Conservation (phyloP, 176 grass and related monocot genomes). For the Neostapfia colusana region DNA sequence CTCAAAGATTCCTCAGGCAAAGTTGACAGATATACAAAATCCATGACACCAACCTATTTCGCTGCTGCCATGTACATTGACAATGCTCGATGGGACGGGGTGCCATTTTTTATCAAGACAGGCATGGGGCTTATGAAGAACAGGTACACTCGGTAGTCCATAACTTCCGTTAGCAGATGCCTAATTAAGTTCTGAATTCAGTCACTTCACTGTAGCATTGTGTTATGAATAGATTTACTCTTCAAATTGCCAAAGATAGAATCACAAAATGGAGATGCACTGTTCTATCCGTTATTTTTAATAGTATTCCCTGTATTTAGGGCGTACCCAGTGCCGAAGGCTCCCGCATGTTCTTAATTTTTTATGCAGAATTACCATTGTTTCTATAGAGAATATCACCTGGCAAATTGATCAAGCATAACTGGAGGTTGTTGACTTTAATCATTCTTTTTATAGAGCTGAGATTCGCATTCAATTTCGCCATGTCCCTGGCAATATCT, state of each 20-base stretch:
- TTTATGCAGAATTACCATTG: not conserved
- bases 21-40: conserved; percentile 69
- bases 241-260: conserved; percentile 13
- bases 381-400: not conserved
- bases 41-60: conserved; percentile 82
- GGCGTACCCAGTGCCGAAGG: not conserved
- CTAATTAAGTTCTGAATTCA: conserved; percentile 17
- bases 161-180: conserved; percentile 7
- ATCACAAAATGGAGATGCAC: not conserved
- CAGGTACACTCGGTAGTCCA: conserved; percentile 46
- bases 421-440: not conserved
- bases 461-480: conserved; percentile 97
- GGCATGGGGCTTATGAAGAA: conserved; percentile 87
- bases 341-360: not conserved
- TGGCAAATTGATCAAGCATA: conserved; percentile 19
- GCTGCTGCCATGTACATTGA: conserved; percentile 90
- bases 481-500: conserved; percentile 95
- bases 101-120: conserved; percentile 92
- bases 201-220: not conserved
- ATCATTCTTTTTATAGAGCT: conserved; percentile 56
- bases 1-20: conserved; percentile 65
- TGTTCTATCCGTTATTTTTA: conserved; percentile 13
- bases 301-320: not conserved
- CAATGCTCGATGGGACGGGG: conserved; percentile 95
- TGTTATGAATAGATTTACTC: not conserved